Evolutionary conservation across 495 filamentous ascomycete genomes (phyloP), one percentile per base, ranked within the genome.

Genomic region (Podospora pseudocomata): DNA sequence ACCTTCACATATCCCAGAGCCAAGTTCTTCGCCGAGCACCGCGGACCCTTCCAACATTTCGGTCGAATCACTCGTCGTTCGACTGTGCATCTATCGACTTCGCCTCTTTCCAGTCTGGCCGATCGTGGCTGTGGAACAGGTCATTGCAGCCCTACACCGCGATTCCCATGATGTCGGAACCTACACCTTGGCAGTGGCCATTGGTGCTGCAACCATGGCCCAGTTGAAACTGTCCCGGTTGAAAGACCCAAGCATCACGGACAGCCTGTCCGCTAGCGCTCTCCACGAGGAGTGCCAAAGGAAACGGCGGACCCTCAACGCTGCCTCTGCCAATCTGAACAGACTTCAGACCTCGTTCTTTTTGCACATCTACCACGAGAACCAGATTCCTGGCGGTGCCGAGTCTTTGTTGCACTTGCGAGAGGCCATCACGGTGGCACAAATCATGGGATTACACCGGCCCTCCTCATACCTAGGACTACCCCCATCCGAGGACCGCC

Each of bases 41-140:
- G 61, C 9, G 30, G 11, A 18, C 30, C 16, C 30, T 44, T n/a
- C 15, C 18, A 58, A 32, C 39, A 64, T 66, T 60, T 67, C 71
- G 26, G 64, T 72, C 16, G 68, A 72, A 7, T 74, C 77, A 18
- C 73, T 78, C 0, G 70, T 71, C 11, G 70, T 76, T 26, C 69
- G 69, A 18, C 65, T 75, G 16, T 71, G 74, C 65, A 79, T 82
- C 11, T 84, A 83, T 70, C 81, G 82, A 34, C 74, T 80, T 18
- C 78, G 79, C n/a, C 74, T 82, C 67, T 83, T 80, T 63, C 76
- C 80, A 0, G 80, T 84, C 15, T 84, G 82, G 82, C 82, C 82
- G n/a, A 76, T 84, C 28, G 78, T 83, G 6, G 74, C 80, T 44
- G 78, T 78, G 34, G 80, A 81, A 63, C 66, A 72, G 16, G 68